Base-by-base conservation (phyloP, 169 alveolate genomes). In the Cytauxzoon felis region DNA sequence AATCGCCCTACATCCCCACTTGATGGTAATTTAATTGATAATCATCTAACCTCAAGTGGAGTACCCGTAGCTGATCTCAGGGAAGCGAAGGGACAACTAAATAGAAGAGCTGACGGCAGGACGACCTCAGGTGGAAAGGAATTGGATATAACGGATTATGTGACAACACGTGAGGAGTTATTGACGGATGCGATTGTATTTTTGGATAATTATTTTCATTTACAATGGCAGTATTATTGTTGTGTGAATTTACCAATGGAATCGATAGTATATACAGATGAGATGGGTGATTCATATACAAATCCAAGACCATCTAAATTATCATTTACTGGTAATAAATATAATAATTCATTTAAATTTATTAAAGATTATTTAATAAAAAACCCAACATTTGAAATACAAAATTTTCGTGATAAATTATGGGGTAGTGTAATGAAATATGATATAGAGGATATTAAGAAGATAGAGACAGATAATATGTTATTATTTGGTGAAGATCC, bases 401-500 rank as follows among this genome's bases (percentile, higher is more conserved):
- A 32, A 6, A 24, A 0, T n/a, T 30, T 32, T 23, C 52, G 78
- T 34, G 5, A 3, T 5, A 41, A 21, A 13, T 21, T 66, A 11
- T 27, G 23, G 29, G 66, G n/a, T 19, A 19, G 4, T 18, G 49
- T 18, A 9, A 8, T 16, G 9, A 24, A 7, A 26, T 16, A 4
- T 3, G 3, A 0, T 9, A 7, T 1, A 8, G n/a, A n/a, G 1
- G 18, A 27, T 7, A 7, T n/a, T 38, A 13, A 41, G 4, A 9
- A 29, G 26, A 32, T 21, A 8, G 24, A 53, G 3, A 43, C 38
- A 5, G 53, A 53, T 13, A 38, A 53, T 0, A 21, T 66, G 56
- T 30, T 56, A 8, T 27, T 66, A 19, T 66, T 66, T 66, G 78
- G 78, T 11, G 78, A 66, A 26, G 78, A 66, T 34, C 69, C 78